These are phyloP conservation scores for Suillus occidentalis DNA, from an alignment of 768 basidiomycete genomes.

Conservation along the genomic window DNA sequence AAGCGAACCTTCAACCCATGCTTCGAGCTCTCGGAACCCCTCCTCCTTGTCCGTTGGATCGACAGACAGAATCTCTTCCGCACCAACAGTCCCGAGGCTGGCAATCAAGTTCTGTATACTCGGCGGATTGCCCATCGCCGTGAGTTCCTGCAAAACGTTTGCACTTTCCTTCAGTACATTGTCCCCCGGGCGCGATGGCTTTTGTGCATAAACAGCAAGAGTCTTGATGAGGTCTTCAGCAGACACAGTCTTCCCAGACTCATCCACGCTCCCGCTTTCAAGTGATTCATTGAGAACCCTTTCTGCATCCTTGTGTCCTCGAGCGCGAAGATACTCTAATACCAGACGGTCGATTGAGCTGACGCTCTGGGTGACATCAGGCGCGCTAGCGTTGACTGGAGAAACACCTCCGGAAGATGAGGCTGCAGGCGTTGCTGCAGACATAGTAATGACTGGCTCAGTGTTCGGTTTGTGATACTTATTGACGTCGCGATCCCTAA, in stretches of 20 bases:
- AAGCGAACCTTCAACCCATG: conserved; percentile 87
- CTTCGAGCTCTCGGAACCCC: conserved; percentile 81
- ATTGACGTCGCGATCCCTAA: not conserved
- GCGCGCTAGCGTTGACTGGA: conserved; percentile 28
- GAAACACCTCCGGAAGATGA: conserved; percentile 34
- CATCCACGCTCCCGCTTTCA: conserved; percentile 33
- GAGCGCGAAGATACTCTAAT: conserved; percentile 47
- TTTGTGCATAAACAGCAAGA: conserved; percentile 69
- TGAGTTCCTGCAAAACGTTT: conserved; percentile 66
- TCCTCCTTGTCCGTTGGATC: conserved; percentile 87
- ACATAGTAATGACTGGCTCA: conserved; percentile 22
- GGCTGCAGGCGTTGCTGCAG: conserved; percentile 32
- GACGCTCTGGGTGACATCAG: conserved; percentile 23
- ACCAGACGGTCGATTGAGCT: conserved; percentile 40
- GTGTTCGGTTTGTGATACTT: not conserved
- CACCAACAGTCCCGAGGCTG: conserved; percentile 75
- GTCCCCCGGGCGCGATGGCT: conserved; percentile 64
- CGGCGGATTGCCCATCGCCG: conserved; percentile 64
- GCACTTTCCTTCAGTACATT: conserved; percentile 68
- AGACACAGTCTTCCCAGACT: conserved; percentile 39
- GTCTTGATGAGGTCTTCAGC: conserved; percentile 55
- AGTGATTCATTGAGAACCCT: conserved; percentile 41
- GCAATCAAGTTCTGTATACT: conserved; percentile 76
- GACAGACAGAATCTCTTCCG: conserved; percentile 76
- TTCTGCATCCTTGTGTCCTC: conserved; percentile 48